A percentile compares a stretch with the other conserved stretches of the same genome.
These are phyloP conservation scores for Neurospora africana DNA, from an alignment of 495 filamentous ascomycete species.

Conservation along the genomic window DNA sequence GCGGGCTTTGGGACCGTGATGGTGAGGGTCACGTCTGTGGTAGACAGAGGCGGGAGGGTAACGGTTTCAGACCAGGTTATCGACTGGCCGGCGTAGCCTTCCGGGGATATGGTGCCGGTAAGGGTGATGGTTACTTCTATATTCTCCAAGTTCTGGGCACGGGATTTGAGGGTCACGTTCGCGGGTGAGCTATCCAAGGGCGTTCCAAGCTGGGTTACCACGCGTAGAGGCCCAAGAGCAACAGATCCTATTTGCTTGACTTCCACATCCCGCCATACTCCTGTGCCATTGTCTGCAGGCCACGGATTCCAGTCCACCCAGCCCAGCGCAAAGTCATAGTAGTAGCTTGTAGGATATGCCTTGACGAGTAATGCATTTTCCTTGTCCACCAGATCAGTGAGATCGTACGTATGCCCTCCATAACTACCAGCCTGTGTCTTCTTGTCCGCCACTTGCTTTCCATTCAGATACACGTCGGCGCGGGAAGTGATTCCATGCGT, in stretches of 20 bases:
- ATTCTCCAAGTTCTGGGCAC: constrained; percentile 40
- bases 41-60: constrained; percentile 26
- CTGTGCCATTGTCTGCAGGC: constrained; percentile 46
- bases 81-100: constrained; percentile 9
- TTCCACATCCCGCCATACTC: constrained; percentile 53
- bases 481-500: constrained; percentile 52
- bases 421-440: constrained; percentile 46
- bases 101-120: constrained; percentile 25
- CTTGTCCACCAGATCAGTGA: constrained; percentile 32
- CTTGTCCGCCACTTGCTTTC: constrained; percentile 37
- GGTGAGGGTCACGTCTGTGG: constrained; percentile 28
- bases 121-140: constrained; percentile 26
- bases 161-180: constrained; percentile 34
- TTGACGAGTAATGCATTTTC: constrained; percentile 43
- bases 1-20: constrained; percentile 26
- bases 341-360: constrained; percentile 48
- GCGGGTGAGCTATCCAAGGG: constrained; percentile 22
- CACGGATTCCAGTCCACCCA: constrained; percentile 61
- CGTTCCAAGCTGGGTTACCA: constrained; percentile 34
- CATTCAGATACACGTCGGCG: constrained; percentile 53
- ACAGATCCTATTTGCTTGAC: constrained; percentile 47
- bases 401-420: constrained; percentile 42
- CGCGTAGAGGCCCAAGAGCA: constrained; percentile 36
- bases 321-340: constrained; percentile 47
- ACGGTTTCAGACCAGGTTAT: constrained; percentile 22